These are phyloP conservation scores for Mucor piriformis DNA, from an alignment of 371 early-diverging fungal species.

Conservation along the genomic window DNA sequence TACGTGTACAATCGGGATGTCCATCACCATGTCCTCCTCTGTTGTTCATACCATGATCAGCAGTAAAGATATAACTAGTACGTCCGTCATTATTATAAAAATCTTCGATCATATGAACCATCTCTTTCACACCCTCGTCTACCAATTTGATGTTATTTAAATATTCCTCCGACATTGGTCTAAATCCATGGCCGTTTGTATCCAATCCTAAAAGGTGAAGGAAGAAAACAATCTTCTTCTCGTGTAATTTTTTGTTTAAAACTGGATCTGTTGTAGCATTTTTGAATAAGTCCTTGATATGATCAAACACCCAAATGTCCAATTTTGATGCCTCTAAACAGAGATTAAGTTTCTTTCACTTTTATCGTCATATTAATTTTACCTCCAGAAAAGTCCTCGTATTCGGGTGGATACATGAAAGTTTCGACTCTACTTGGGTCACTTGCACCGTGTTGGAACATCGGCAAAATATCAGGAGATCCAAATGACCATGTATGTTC, in stretches of 20 bases:
- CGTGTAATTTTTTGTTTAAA: conserved; percentile 61
- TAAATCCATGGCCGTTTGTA: conserved; percentile 91
- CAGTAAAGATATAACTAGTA: conserved; percentile 90
- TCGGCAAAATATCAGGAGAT: conserved; percentile 94
- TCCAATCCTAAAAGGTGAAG: conserved; percentile 93
- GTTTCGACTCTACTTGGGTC: conserved; percentile 79
- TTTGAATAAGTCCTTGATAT: conserved; percentile 51
- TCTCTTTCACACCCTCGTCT: conserved; percentile 72
- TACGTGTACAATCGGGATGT: conserved; percentile 92
- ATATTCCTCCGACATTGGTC: conserved; percentile 86
- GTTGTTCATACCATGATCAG: conserved; percentile 97
- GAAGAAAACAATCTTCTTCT: conserved; percentile 86
- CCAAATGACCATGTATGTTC: conserved; percentile 96
- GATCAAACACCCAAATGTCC: conserved; percentile 90
- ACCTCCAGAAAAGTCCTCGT: conserved; percentile 88
- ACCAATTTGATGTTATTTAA: conserved; percentile 82
- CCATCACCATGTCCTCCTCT: conserved; percentile 94
- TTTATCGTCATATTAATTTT: conserved; percentile 15
- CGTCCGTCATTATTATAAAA: conserved; percentile 81
- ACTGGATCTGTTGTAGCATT: conserved; percentile 48
- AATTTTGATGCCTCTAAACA: conserved; percentile 78
- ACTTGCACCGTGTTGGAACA: conserved; percentile 92
- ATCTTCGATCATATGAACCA: conserved; percentile 66
- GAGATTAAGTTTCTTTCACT: background rate
- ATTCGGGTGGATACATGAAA: conserved; percentile 87